Conservation (phyloP, 179 eudicot genomes). For the Vitellaria paradoxa region DNA sequence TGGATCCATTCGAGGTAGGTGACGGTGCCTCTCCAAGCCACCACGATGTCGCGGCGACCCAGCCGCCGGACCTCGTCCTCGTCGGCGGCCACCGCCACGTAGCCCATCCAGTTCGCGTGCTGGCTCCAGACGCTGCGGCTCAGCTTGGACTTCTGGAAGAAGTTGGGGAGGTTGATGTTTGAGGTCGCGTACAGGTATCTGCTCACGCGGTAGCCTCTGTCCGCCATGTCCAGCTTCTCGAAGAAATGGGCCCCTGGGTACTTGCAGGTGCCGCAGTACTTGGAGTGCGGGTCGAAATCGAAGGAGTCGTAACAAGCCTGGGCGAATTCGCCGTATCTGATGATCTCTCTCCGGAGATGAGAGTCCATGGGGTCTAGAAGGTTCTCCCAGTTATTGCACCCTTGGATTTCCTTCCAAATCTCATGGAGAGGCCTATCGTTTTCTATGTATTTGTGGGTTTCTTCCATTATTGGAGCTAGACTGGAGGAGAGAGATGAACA, state of each 20-base stretch:
- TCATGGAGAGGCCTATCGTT: conserved; percentile 33
- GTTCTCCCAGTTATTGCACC: conserved; percentile 59
- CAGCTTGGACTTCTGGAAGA: conserved; percentile 59
- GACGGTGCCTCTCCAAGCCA: conserved; percentile 86
- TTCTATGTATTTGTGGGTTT: neutral
- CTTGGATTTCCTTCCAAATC: conserved; percentile 65
- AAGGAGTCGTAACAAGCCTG: conserved; percentile 79
- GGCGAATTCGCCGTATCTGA: conserved; percentile 76
- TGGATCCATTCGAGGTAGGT: conserved; percentile 87
- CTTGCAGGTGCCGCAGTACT: conserved; percentile 84
- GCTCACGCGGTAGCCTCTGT: conserved; percentile 54
- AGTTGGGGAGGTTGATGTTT: conserved; percentile 73
- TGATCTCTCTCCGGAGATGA: conserved; percentile 52
- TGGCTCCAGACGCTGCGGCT: conserved; percentile 64
- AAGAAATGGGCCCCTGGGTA: conserved; percentile 53
- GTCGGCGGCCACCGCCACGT: conserved; percentile 61
- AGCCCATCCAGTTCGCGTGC: conserved; percentile 94
- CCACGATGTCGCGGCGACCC: conserved; percentile 72
- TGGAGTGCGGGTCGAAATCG: conserved; percentile 78
- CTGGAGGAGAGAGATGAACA: conserved; percentile 14
- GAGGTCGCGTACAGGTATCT: conserved; percentile 79
- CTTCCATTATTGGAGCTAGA: conserved; percentile 8
- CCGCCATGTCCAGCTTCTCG: conserved; percentile 49
- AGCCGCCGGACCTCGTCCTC: conserved; percentile 49
- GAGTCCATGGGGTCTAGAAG: conserved; percentile 65